Evolutionary conservation across 306 rosid genomes (phyloP).

Genomic region (Calophaca sinica): DNA sequence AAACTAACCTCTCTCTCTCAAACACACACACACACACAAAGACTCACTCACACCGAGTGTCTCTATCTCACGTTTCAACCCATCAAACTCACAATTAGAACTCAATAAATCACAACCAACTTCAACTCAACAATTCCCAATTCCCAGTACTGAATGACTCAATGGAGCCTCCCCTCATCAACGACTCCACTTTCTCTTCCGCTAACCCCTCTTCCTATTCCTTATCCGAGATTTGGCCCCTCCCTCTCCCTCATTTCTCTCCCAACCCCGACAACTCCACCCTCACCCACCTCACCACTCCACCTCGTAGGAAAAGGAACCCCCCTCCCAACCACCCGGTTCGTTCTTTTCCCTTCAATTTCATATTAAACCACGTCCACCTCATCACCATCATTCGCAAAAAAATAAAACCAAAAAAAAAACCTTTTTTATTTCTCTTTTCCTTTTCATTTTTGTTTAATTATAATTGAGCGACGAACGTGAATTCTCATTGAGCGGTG

Average conservation of each 20-base stretch:
- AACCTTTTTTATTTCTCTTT: not conserved
- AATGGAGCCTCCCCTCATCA: conserved; percentile 84
- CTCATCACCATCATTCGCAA: too few species aligned
- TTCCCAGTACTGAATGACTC: conserved; percentile 35
- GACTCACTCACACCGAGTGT: not conserved
- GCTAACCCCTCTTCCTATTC: conserved; percentile 47
- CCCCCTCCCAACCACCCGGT: conserved; percentile 60
- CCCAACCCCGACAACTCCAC: conserved; percentile 65
- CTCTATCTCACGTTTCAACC: not conserved
- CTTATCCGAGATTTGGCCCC: conserved; percentile 81
- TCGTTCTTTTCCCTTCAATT: conserved; percentile 17
- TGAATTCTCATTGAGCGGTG: too few species aligned
- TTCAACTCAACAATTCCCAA: not conserved
- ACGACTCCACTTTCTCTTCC: conserved; percentile 80
- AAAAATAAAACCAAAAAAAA: too few species aligned
- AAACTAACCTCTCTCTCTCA: not conserved
- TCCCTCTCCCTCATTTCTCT: conserved; percentile 44
- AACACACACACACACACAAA: not conserved
- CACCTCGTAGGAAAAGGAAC: conserved; percentile 63
- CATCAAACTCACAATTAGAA: not conserved
- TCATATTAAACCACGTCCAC: too few species aligned
- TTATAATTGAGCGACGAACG: not conserved
- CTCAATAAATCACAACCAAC: not conserved
- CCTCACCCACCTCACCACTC: conserved; percentile 70
- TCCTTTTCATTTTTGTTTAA: not conserved